Evolutionary conservation across 495 filamentous ascomycete species (phyloP).

Genomic region (Corynascus novoguineensis): DNA sequence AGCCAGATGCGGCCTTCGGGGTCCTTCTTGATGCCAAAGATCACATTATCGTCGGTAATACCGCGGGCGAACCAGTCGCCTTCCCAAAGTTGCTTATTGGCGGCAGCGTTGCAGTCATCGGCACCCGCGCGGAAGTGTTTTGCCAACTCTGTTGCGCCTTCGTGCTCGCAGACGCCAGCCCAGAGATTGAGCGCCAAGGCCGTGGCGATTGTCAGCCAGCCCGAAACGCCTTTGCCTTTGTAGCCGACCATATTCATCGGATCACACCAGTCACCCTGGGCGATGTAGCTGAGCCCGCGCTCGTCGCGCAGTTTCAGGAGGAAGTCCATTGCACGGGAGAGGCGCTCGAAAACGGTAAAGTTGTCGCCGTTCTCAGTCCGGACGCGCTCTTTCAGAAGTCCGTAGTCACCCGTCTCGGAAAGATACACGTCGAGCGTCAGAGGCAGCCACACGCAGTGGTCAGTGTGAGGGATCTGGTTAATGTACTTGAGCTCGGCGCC

Average conservation of each 20-base stretch:
- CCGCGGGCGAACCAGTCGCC: slow-evolving; percentile 53
- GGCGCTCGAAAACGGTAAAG: slow-evolving; percentile 49
- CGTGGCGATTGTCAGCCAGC: slow-evolving; percentile 52
- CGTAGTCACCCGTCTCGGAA: slow-evolving; percentile 50
- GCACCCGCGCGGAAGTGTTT: slow-evolving; percentile 41
- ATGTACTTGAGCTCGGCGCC: slow-evolving; percentile 55
- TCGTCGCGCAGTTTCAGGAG: slow-evolving; percentile 44
- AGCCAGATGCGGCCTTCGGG: slow-evolving; percentile 52
- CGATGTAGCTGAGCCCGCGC: slow-evolving; percentile 52
- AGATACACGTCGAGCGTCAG: slow-evolving; percentile 50
- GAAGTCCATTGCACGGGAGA: slow-evolving; percentile 52
- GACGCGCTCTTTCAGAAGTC: slow-evolving; percentile 41
- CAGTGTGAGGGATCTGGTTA: slow-evolving; percentile 54
- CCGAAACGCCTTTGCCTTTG: slow-evolving; percentile 51
- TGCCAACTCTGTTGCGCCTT: slow-evolving; percentile 36
- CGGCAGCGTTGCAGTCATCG: slow-evolving; percentile 43
- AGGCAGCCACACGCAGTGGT: slow-evolving; percentile 55
- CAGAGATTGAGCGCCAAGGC: slow-evolving; percentile 47
- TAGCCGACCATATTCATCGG: slow-evolving; percentile 58
- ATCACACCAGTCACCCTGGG: slow-evolving; percentile 55
- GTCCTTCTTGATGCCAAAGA: slow-evolving; percentile 47
- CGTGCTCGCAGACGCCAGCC: slow-evolving; percentile 47
- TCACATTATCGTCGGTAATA: slow-evolving; percentile 51
- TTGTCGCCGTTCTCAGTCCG: slow-evolving; percentile 36
- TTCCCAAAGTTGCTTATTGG: slow-evolving; percentile 51